Conservation (phyloP, 1,139 yeast species). For the Yamadazyma siamensis region DNA sequence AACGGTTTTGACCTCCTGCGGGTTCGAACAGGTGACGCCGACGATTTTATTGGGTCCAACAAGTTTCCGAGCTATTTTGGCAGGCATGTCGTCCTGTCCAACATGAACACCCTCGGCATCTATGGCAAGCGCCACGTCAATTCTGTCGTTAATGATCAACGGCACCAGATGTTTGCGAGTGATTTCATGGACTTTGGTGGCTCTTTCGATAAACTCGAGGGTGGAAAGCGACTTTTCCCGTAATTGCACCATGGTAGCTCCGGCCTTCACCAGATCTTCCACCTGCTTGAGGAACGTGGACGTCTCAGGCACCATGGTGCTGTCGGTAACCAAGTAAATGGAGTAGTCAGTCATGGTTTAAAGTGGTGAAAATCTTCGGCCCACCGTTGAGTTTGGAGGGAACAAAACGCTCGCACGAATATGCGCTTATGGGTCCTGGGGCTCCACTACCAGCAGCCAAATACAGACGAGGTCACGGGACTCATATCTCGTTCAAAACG, state of each 20-base stretch:
- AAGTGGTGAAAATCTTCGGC: no score
- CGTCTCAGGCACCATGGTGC: slow-evolving; percentile 68
- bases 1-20: slow-evolving; percentile 56
- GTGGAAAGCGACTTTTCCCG: slow-evolving; percentile 79
- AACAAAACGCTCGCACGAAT: no score
- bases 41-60: slow-evolving; percentile 73
- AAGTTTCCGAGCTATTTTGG: slow-evolving; percentile 53
- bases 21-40: slow-evolving; percentile 72
- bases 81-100: slow-evolving; percentile 89
- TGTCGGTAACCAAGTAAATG: slow-evolving; percentile 78
- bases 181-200: slow-evolving; percentile 55
- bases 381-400: no score
- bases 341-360: slow-evolving; percentile 45
- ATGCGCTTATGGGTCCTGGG: slow-evolving; percentile 3
- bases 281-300: slow-evolving; percentile 61
- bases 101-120: slow-evolving; percentile 93
- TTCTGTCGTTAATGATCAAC: slow-evolving; percentile 79
- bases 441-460: no score
- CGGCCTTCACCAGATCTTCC: slow-evolving; percentile 58
- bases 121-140: slow-evolving; percentile 86
- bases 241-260: slow-evolving; percentile 79
- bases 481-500: background rate
- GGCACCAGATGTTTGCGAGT: slow-evolving; percentile 66
- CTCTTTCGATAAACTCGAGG: slow-evolving; percentile 60
- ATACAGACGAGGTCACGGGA: no score